Conservation (phyloP, 768 basidiomycete genomes). For the Daedalea quercina region DNA sequence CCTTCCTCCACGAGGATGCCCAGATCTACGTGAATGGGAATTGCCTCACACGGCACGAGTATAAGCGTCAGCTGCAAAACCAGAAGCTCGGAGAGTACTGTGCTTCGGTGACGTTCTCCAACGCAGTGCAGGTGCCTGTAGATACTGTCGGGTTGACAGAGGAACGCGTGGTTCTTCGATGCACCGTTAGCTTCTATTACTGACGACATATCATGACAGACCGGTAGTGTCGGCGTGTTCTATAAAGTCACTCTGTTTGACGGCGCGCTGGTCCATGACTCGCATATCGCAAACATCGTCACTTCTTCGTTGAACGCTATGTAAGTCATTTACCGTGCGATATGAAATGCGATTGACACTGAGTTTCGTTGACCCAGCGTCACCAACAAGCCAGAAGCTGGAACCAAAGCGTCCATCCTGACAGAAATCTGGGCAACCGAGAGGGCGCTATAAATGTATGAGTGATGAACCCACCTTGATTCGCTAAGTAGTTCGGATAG, state of each 20-base stretch:
- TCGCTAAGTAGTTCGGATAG: too few relatives aligned
- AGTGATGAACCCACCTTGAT: neutral
- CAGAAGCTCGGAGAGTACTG: constrained; percentile 18
- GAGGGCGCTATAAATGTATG: neutral
- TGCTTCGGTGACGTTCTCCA: constrained; percentile 24
- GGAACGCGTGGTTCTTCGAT: too few relatives aligned
- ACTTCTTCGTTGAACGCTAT: constrained; percentile 21
- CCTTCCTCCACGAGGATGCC: constrained; percentile 31
- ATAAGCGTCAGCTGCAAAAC: constrained; percentile 30
- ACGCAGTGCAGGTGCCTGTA: constrained; percentile 23
- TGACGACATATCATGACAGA: constrained; percentile 5
- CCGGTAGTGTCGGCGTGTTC: constrained; percentile 20
- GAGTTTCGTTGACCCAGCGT: neutral
- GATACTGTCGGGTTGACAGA: constrained; percentile 6
- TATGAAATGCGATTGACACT: neutral
- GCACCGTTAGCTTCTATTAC: neutral
- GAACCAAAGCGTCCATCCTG: neutral
- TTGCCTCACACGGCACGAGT: constrained; percentile 30
- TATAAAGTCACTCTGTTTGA: constrained; percentile 17
- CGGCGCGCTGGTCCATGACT: constrained; percentile 13
- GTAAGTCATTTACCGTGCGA: constrained; percentile 4
- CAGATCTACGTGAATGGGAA: constrained; percentile 36
- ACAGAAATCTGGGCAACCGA: neutral
- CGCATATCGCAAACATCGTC: constrained; percentile 16
- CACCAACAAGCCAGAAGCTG: neutral